Percentiles rank a stretch among this genome's conserved stretches.
phyloP scores from a whole-genome alignment of 129 eudicot species.

The Artemisia tridentata region DNA sequence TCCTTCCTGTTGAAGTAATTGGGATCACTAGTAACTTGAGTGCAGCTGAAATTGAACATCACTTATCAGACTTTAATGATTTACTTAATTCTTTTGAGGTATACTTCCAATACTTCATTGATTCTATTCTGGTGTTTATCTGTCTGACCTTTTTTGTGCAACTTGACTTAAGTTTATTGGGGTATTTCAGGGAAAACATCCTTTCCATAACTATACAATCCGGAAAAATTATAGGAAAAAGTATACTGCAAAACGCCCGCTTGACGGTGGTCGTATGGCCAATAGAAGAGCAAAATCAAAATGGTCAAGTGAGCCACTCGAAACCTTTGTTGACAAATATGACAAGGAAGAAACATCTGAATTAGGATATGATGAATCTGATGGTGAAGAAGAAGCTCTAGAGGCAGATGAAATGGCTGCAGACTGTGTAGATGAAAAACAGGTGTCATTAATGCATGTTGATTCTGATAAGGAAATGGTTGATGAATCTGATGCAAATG shows the following conservation, averaged over 20 bases:
- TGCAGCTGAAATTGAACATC: conserved; percentile 62
- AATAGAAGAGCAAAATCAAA: conserved; percentile 36
- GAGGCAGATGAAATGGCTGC: conserved; percentile 38
- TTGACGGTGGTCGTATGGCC: conserved; percentile 31
- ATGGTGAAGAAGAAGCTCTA: conserved; percentile 40
- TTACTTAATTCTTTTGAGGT: conserved; percentile 79
- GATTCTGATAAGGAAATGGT: conserved; percentile 20
- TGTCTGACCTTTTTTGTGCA: not conserved
- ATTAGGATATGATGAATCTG: conserved; percentile 23
- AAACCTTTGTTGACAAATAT: conserved; percentile 28
- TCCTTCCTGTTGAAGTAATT: conserved; percentile 88
- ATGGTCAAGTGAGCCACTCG: conserved; percentile 35
- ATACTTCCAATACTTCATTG: conserved; percentile 18
- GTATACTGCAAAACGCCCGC: conserved; percentile 30
- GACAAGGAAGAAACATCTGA: conserved; percentile 36
- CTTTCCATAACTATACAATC: conserved; percentile 89
- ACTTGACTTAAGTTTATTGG: not conserved
- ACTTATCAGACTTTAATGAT: conserved; percentile 61
- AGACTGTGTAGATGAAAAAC: conserved; percentile 30
- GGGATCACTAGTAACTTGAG: conserved; percentile 56
- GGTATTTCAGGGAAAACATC: conserved; percentile 79
- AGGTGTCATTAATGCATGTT: not conserved
- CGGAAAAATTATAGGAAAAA: conserved; percentile 67
- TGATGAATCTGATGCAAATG: conserved; percentile 24
- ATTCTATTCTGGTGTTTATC: not conserved